Base-by-base conservation (phyloP, 306 rosid species). In the Abrus precatorius region DNA sequence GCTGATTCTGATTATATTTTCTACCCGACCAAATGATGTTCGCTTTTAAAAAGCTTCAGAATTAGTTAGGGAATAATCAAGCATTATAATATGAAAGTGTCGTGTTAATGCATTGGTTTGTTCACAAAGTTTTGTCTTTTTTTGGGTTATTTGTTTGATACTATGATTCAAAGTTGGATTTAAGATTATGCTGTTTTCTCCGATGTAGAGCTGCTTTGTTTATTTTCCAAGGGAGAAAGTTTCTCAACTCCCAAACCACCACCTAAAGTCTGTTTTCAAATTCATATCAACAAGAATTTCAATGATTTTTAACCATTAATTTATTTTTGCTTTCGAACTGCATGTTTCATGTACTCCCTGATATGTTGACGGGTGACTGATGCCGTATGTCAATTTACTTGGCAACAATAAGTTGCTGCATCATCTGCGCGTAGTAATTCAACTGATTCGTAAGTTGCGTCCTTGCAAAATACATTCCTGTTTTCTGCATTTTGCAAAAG, bases 171-270 rank as follows among this genome's bases (percentile, higher is more conserved):
- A 13, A 55, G 27, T 33, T 44, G 34, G 50, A 33, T 66, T 20
- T 36, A 2, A 52, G 28, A 76, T 9, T 47, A 8, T 49, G 60
- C 45, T 44, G 63, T 45, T 44, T 69, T 69, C 5, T 62, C 41
- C 57, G n/a, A 48, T 29, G n/a, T 38, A 14, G 52, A 69, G 59
- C 60, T 65, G 2, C 72, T 6, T 3, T 74, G 52, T 56, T 64
- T 72, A 54, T 62, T 76, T 79, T 50, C 68, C 33, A 14, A 9
- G n/a, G 32, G 44, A 2, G 41, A 7, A 48, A 68, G 48, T 41
- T 34, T 77, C 47, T 27, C 43, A 59, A 61, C 52, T 73, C 65
- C 33, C 69, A 64, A 80, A 61, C 28, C 72, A 40, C 48, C 48
- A 27, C 29, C 73, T 28, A 36, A 36, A 48, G 7, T 54, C 6